phyloP scores from a whole-genome alignment of 129 eudicot species.

The Kitagawia praeruptora region DNA sequence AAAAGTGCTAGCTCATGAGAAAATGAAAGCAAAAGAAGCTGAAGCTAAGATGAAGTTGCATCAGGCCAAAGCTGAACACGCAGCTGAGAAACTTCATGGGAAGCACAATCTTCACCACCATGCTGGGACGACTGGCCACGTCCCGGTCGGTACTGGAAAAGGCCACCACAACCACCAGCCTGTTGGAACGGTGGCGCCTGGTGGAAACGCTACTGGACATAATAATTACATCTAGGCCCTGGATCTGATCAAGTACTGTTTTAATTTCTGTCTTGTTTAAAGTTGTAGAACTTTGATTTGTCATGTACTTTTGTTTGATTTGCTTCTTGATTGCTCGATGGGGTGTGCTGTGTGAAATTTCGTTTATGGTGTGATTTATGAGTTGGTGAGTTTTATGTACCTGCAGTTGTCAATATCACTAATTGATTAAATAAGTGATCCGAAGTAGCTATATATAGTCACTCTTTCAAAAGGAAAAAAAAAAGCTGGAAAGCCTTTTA shows the following conservation, averaged over 20 bases:
- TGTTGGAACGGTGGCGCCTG: slow-evolving; percentile 4
- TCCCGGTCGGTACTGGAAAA: neutral
- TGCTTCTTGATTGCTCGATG: neutral
- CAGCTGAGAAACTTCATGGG: slow-evolving; percentile 53
- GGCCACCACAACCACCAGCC: slow-evolving; percentile 17
- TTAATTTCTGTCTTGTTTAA: no score
- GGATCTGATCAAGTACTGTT: no score
- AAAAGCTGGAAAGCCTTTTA: no score
- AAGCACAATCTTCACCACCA: slow-evolving; percentile 15
- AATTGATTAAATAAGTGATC: no score
- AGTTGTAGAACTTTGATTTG: neutral
- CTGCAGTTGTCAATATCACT: no score
- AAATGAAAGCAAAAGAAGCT: slow-evolving; percentile 60
- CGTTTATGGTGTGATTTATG: no score
- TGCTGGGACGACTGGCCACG: slow-evolving; percentile 16
- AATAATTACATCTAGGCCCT: slow-evolving; percentile 27
- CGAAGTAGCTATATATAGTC: no score
- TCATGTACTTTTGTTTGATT: neutral
- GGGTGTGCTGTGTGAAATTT: neutral
- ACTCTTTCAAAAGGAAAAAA: no score
- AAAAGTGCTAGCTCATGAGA: slow-evolving; percentile 49
- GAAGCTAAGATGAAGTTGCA: slow-evolving; percentile 72
- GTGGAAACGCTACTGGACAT: slow-evolving; percentile 35
- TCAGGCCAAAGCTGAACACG: slow-evolving; percentile 47
- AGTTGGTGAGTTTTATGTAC: no score